phyloP scores from a whole-genome alignment of 2,329 filamentous ascomycete species.

The Exophiala viscosa region DNA sequence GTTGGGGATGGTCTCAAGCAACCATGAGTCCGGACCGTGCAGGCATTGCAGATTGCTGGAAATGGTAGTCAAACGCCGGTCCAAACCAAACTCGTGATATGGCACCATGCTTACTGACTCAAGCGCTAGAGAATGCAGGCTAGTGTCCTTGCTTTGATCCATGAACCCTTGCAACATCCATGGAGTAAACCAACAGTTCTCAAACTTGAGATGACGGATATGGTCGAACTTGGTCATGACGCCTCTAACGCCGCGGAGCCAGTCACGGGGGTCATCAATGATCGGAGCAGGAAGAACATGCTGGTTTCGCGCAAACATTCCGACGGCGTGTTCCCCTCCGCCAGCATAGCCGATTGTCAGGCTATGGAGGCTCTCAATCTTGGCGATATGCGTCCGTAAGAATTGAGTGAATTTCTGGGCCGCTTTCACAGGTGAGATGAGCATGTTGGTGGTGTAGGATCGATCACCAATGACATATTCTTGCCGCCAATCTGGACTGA shows the following conservation, averaged over 20 bases:
- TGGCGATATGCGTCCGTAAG: slow-evolving; percentile 50
- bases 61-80: slow-evolving; percentile 9
- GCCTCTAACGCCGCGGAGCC: slow-evolving; percentile 4
- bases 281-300: slow-evolving; percentile 59
- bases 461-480: slow-evolving; percentile 52
- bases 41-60: slow-evolving; percentile 13
- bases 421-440: slow-evolving; percentile 51
- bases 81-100: slow-evolving; percentile 27
- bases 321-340: slow-evolving; percentile 64
- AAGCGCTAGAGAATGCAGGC: slow-evolving; percentile 54
- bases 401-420: slow-evolving; percentile 52
- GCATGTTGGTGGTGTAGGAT: slow-evolving; percentile 48
- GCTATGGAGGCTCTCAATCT: slow-evolving; percentile 50
- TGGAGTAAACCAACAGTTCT: slow-evolving; percentile 67
- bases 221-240: slow-evolving; percentile 53
- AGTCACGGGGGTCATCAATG: slow-evolving; percentile 23
- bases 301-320: slow-evolving; percentile 59
- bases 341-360: slow-evolving; percentile 65
- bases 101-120: slow-evolving; percentile 64
- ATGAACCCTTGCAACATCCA: slow-evolving; percentile 54
- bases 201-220: slow-evolving; percentile 58
- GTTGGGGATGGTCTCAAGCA: slow-evolving; percentile 35
- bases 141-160: slow-evolving; percentile 44
- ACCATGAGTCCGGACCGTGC: slow-evolving; percentile 30
- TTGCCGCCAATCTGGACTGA: slow-evolving; percentile 63